A percentile compares a stretch with the other conserved stretches of the same genome.
phyloP scores from a whole-genome alignment of 73 alveolate species.

The Halteria grandinella region DNA sequence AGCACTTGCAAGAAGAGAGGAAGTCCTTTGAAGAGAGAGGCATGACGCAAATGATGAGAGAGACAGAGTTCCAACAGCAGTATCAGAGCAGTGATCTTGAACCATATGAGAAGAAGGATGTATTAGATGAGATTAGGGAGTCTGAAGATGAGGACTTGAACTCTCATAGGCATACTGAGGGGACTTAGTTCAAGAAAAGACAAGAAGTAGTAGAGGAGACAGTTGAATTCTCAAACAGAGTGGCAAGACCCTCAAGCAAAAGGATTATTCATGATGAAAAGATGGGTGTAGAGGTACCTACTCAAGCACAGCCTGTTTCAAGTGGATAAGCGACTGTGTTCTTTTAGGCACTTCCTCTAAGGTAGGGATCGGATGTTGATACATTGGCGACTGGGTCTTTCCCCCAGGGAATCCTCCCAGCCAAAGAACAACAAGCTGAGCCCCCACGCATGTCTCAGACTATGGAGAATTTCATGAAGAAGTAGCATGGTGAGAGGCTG shows the following conservation, averaged over 20 bases:
- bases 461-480: background rate
- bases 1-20: background rate
- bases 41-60: no score
- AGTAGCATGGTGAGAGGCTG: background rate
- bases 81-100: no score
- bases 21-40: conserved; percentile 9
- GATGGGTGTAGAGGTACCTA: background rate
- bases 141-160: no score
- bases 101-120: no score
- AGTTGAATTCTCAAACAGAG: no score
- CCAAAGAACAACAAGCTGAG: background rate
- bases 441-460: background rate
- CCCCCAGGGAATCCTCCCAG: background rate
- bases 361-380: background rate
- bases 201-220: no score
- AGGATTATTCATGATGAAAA: no score
- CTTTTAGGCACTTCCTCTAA: background rate
- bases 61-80: no score
- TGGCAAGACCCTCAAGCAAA: no score
- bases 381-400: conserved; percentile 1
- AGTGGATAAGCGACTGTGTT: background rate
- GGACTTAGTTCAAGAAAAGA: no score
- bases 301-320: background rate
- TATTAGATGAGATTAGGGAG: no score
- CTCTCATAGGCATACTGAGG: no score